Conservation (phyloP, 352 stramenopile species). For the Thraustotheca clavata region DNA sequence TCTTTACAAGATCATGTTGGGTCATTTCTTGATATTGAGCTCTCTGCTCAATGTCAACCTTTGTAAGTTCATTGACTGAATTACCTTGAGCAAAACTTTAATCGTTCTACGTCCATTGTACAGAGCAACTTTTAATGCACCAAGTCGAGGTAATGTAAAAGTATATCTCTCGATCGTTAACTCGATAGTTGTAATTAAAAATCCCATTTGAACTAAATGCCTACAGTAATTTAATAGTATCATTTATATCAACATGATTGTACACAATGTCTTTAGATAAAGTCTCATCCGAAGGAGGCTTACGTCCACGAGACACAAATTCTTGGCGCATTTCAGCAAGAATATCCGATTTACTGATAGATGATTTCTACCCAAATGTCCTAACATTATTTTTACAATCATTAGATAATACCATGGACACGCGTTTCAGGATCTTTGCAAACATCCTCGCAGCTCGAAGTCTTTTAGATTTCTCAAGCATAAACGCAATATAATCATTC, state of each 20-base stretch:
- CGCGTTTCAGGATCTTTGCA: neutral
- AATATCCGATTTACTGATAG: neutral
- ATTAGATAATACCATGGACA: neutral
- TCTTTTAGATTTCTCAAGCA: neutral
- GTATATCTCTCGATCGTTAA: neutral
- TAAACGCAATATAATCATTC: slow-evolving; percentile 13
- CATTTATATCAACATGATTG: neutral
- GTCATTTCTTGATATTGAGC: slow-evolving; percentile 9
- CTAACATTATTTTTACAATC: neutral
- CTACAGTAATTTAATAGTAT: neutral
- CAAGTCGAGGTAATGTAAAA: slow-evolving; percentile 10
- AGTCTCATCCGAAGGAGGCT: neutral
- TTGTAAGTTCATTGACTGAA: neutral
- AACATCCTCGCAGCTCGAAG: slow-evolving; percentile 5
- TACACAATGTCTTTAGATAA: slow-evolving; percentile 7
- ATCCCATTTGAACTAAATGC: slow-evolving; percentile 8
- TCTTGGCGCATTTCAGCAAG: neutral
- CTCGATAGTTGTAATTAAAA: slow-evolving; percentile 3
- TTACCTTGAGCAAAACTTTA: neutral
- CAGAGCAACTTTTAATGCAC: neutral
- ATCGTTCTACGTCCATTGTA: neutral
- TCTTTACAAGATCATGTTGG: slow-evolving; percentile 5
- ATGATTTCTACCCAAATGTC: neutral
- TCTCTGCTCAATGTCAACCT: neutral
- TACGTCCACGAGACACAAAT: neutral